Base-by-base conservation (phyloP, 495 filamentous ascomycete species). In the Cladorrhinum samala region DNA sequence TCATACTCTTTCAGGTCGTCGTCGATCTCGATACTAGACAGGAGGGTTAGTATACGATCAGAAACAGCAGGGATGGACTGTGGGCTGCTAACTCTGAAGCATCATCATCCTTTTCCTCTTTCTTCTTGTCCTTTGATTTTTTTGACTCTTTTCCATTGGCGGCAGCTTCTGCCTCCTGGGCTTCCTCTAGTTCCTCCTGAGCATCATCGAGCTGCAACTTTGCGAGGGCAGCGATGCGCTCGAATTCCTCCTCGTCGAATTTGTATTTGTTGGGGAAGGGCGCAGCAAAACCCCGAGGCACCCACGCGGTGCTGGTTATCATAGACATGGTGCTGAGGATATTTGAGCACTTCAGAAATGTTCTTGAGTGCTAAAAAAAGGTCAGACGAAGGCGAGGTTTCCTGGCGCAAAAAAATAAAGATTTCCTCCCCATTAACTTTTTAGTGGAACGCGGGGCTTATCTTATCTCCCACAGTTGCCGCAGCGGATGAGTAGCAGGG, bases 1-100 rank as follows among this genome's bases (percentile, higher is more conserved):
- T 99, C 83, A 66, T 96, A 97, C 68, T 97, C 90, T 66, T 89
- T 91, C 9, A 99, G 77, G 65, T 95, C 89, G 59, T 91, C 88
- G 58, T 88, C 80, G 11, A 74, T 57, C 42, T 75, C 71, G 49
- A 75, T 67, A 18, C 74, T 76, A 49, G 33, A 3, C 1, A 25
- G 9, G 17, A 8, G 19, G 9, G 54, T 71, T 54, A 69, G 63
- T 52, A 50, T 16, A n/a, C 23, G 7, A 0, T 50, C 11, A 41
- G 0, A 13, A 14, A n/a, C 24, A 7, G 19, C 17, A 38, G 27
- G 8, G n/a, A 19, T 20, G 19, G 3, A 8, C 3, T 69, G 36
- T 19, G 16, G 24, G 51, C 21, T 36, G 65, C 65, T 43, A 66
- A 74, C 73, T 74, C 68, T 50, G 63, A 65, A 17, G 57, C 24